These are phyloP conservation scores for Podospora conica DNA, from an alignment of 495 filamentous ascomycete species.

Conservation along the genomic window DNA sequence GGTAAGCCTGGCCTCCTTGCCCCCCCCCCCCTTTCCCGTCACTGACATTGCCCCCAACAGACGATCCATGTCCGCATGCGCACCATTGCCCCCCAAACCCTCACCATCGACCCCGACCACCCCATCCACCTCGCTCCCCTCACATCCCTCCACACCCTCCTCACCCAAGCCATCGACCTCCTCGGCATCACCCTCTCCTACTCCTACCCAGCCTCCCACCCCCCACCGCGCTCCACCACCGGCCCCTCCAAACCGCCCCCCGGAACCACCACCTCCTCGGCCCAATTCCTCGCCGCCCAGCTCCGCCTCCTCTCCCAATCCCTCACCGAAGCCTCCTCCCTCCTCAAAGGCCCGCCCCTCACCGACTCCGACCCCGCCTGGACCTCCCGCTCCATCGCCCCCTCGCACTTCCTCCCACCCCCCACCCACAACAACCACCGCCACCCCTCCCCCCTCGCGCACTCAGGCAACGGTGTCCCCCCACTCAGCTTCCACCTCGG, in stretches of 20 bases:
- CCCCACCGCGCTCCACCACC: conserved; percentile 42
- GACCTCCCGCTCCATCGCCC: conserved; percentile 33
- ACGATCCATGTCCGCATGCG: conserved; percentile 44
- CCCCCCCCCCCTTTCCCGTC: background rate
- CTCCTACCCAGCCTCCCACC: conserved; percentile 34
- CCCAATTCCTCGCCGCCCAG: conserved; percentile 67
- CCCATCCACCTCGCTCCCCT: conserved; percentile 63
- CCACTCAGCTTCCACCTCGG: conserved; percentile 65
- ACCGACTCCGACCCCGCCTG: conserved; percentile 28
- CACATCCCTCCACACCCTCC: conserved; percentile 60
- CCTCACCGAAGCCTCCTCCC: conserved; percentile 59
- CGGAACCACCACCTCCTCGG: conserved; percentile 10
- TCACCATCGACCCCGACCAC: conserved; percentile 45
- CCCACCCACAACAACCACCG: conserved; percentile 18
- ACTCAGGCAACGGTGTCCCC: conserved; percentile 44
- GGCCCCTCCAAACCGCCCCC: conserved; percentile 25
- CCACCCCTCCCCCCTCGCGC: conserved; percentile 14
- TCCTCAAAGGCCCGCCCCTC: conserved; percentile 53
- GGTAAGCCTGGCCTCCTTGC: conserved; percentile 44
- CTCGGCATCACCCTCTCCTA: conserved; percentile 68
- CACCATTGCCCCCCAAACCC: conserved; percentile 46
- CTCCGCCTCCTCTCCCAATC: conserved; percentile 70
- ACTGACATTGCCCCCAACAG: conserved; percentile 17
- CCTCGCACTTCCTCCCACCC: conserved; percentile 39
- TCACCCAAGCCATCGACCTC: conserved; percentile 72